phyloP scores from a whole-genome alignment of 2,329 filamentous ascomycete species.

The Penicillium psychrosexuale region DNA sequence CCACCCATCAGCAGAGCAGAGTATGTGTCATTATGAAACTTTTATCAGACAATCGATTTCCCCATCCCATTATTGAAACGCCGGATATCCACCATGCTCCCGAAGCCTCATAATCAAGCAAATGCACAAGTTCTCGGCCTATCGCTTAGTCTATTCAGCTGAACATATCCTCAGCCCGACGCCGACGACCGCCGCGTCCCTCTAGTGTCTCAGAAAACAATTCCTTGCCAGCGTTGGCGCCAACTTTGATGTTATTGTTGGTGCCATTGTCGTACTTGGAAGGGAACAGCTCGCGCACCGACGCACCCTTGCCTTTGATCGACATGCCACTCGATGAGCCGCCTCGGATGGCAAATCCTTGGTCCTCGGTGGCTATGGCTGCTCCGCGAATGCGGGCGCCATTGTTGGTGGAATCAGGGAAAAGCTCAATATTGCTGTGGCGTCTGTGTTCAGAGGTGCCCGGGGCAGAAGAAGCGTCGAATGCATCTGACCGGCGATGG shows the following conservation, averaged over 20 bases:
- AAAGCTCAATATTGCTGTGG: constrained; percentile 39
- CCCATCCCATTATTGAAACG: constrained; percentile 13
- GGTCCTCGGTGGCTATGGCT: constrained; percentile 52
- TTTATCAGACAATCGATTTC: constrained; percentile 9
- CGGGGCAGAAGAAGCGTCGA: constrained; percentile 45
- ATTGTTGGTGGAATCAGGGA: constrained; percentile 36
- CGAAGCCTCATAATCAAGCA: constrained; percentile 1
- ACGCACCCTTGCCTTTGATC: constrained; percentile 68
- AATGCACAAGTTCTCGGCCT: not conserved
- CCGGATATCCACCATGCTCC: constrained; percentile 16
- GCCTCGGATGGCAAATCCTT: constrained; percentile 40
- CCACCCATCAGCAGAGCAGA: constrained; percentile 4
- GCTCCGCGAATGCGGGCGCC: constrained; percentile 61
- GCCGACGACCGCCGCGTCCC: constrained; percentile 57
- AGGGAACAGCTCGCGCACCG: constrained; percentile 68
- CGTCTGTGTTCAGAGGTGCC: constrained; percentile 33
- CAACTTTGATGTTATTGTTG: constrained; percentile 49
- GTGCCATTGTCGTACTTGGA: constrained; percentile 47
- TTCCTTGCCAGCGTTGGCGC: constrained; percentile 67
- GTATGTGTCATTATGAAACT: constrained; percentile 12
- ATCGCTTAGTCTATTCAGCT: constrained; percentile 43
- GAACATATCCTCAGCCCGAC: constrained; percentile 71
- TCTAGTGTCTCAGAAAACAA: constrained; percentile 62
- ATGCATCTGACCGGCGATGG: constrained; percentile 50
- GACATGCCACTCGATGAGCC: constrained; percentile 53